Conservation (phyloP, 805 yeast genomes). For the Saccharomycopsis sp. region DNA sequence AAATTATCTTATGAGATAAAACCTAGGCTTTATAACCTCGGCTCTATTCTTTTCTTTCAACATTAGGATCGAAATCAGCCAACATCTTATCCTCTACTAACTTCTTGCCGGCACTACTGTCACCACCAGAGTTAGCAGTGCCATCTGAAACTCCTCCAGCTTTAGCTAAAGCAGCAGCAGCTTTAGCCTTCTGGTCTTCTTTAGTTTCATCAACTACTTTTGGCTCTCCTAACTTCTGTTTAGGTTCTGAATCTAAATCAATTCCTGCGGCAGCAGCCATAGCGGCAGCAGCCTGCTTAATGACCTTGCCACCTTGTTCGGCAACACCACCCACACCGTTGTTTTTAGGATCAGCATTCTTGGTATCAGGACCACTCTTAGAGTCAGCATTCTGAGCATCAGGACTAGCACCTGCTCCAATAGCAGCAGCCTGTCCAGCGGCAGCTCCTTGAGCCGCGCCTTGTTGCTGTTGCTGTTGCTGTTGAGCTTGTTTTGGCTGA, state of each 20-base stretch:
- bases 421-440: neutral
- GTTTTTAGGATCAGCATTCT: neutral
- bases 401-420: neutral
- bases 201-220: neutral
- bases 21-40: no score
- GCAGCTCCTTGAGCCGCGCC: neutral
- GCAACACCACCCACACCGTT: neutral
- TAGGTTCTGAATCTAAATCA: neutral
- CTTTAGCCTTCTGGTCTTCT: neutral
- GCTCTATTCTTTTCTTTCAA: conserved; percentile 1
- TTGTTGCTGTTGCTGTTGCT: neutral
- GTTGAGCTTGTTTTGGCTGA: neutral
- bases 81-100: conserved; percentile 3
- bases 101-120: neutral
- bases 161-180: neutral
- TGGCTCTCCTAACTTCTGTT: conserved; percentile 1
- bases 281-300: conserved; percentile 1
- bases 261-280: conserved; percentile 4
- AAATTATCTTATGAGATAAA: no score
- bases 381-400: neutral
- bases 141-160: neutral
- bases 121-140: neutral
- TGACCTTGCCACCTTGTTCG: neutral
- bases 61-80: conserved; percentile 12
- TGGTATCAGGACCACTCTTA: neutral